Evolutionary conservation across 2,329 filamentous ascomycete species (phyloP).

Genomic region (Endoconidiophora laricicola): DNA sequence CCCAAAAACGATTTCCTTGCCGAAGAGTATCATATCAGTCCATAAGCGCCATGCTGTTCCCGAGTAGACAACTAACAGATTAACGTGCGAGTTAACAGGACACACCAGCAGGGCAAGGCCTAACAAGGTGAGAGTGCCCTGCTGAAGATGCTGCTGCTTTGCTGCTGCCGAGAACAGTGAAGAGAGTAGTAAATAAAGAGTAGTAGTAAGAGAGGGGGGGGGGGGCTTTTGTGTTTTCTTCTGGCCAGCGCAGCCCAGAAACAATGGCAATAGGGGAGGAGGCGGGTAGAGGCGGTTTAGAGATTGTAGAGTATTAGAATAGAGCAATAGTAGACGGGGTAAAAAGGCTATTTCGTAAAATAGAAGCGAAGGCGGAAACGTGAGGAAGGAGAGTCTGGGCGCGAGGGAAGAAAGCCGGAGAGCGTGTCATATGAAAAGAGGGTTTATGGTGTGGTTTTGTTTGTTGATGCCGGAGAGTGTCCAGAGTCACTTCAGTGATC

Average conservation of each 20-base stretch:
- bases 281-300: too few species aligned
- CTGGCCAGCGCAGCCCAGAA: not conserved
- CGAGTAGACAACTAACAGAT: not conserved
- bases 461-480: too few species aligned
- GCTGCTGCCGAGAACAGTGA: constrained; percentile 2
- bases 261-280: not conserved
- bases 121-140: too few species aligned
- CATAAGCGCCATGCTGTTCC: constrained; percentile 6
- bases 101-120: not conserved
- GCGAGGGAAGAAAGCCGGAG: not conserved
- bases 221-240: too few species aligned
- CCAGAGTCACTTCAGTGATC: too few species aligned
- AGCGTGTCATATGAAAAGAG: not conserved
- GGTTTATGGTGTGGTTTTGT: not conserved
- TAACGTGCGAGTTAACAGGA: not conserved
- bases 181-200: constrained; percentile 1
- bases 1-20: constrained; percentile 1
- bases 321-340: too few species aligned
- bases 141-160: too few species aligned
- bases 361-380: constrained; percentile 6
- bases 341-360: constrained; percentile 7
- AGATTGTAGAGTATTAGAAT: too few species aligned
- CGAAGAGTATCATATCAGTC: constrained; percentile 11
- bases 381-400: not conserved
- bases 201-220: not conserved